A percentile compares a stretch with the other conserved stretches of the same genome.
Evolutionary conservation across 805 yeast species (phyloP).

Genomic region (Yarrowia sp.): DNA sequence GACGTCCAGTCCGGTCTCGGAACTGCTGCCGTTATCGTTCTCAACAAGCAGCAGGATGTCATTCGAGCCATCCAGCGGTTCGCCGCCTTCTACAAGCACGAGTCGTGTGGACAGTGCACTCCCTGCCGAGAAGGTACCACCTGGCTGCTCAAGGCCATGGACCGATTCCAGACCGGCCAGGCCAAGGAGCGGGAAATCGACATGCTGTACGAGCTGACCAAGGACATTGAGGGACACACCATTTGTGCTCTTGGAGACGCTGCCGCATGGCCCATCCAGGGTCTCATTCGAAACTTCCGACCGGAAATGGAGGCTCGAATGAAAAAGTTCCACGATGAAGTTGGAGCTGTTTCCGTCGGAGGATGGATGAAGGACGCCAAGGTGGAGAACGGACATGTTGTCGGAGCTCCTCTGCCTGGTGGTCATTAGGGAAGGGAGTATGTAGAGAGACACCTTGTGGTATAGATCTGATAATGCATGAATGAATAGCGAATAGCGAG

Average conservation of each 20-base stretch:
- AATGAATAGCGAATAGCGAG: too few relatives aligned
- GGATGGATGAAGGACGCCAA: conserved; percentile 72
- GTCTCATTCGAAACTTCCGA: conserved; percentile 78
- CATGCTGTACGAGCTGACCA: conserved; percentile 77
- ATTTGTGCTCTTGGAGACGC: conserved; percentile 93
- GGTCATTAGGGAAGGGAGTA: conserved; percentile 26
- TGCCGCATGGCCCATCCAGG: conserved; percentile 92
- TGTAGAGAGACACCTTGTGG: neutral
- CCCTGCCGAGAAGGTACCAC: conserved; percentile 95
- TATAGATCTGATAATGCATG: too few relatives aligned
- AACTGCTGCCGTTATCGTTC: conserved; percentile 89
- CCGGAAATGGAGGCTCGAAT: conserved; percentile 79
- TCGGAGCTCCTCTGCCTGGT: conserved; percentile 44
- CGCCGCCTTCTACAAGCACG: conserved; percentile 82
- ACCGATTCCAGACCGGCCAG: conserved; percentile 73
- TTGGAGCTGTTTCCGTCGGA: conserved; percentile 58
- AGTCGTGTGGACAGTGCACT: conserved; percentile 92
- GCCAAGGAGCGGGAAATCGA: conserved; percentile 80
- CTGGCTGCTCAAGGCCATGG: conserved; percentile 81
- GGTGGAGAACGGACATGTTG: conserved; percentile 61
- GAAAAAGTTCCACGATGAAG: conserved; percentile 53
- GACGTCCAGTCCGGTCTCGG: conserved; percentile 87
- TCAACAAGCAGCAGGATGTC: conserved; percentile 83
- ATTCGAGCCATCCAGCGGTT: conserved; percentile 84
- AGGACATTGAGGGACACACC: conserved; percentile 88